Evolutionary conservation across 1,284 basidiomycete genomes (phyloP).

Genomic region (Crepidotus sp.): DNA sequence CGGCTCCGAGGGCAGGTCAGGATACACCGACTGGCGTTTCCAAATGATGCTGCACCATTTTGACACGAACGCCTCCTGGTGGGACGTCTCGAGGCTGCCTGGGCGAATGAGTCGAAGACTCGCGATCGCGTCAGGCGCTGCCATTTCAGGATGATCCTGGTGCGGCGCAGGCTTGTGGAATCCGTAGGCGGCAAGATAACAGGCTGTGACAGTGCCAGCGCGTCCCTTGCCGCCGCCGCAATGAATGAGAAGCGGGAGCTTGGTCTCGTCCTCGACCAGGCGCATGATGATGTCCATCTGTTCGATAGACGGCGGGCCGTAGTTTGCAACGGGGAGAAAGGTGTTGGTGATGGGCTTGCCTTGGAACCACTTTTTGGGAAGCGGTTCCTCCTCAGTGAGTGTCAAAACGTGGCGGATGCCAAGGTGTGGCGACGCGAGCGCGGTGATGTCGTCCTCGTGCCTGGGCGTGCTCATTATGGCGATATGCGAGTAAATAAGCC

Average conservation of each 20-base stretch:
- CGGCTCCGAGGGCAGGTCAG: constrained; percentile 40
- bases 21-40: constrained; percentile 45
- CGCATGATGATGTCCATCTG: constrained; percentile 50
- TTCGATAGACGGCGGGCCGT: constrained; percentile 44
- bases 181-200: constrained; percentile 49
- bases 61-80: constrained; percentile 47
- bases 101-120: constrained; percentile 41
- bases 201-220: constrained; percentile 53
- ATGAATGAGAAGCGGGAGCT: constrained; percentile 46
- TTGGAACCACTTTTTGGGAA: constrained; percentile 39
- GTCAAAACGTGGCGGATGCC: constrained; percentile 51
- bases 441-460: constrained; percentile 38
- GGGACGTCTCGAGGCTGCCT: constrained; percentile 45
- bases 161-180: constrained; percentile 31
- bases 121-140: constrained; percentile 40
- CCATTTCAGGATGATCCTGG: constrained; percentile 37
- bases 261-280: constrained; percentile 35
- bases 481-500: constrained; percentile 49
- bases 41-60: constrained; percentile 51
- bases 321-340: constrained; percentile 48
- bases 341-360: constrained; percentile 39
- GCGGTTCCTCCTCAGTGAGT: constrained; percentile 48
- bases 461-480: constrained; percentile 56
- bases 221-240: constrained; percentile 58
- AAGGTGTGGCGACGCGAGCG: constrained; percentile 36